A percentile compares a stretch with the other conserved stretches of the same genome.
These are phyloP conservation scores for Ambrosiella cleistominuta DNA, from an alignment of 2,329 filamentous ascomycete genomes.

Conservation along the genomic window DNA sequence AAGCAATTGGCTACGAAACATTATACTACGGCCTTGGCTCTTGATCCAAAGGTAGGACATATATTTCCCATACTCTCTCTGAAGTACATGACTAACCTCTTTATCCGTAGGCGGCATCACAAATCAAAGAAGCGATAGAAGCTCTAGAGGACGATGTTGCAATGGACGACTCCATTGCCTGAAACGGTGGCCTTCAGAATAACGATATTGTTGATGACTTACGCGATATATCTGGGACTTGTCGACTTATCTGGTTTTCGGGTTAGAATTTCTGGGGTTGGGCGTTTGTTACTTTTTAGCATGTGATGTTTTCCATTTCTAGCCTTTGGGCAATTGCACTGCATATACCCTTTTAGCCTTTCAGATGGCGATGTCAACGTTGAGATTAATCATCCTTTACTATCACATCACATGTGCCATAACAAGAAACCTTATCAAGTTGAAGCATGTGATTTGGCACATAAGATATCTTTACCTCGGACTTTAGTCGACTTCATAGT, in stretches of 20 bases:
- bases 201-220: conserved; percentile 3
- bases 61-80: not conserved
- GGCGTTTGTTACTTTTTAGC: not conserved
- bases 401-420: too few relatives aligned
- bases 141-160: conserved; percentile 65
- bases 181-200: not conserved
- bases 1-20: conserved; percentile 73
- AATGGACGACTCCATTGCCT: conserved; percentile 36
- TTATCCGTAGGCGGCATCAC: conserved; percentile 54
- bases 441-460: too few relatives aligned
- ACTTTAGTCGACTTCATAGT: too few relatives aligned
- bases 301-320: not conserved
- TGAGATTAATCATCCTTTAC: too few relatives aligned
- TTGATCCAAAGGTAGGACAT: conserved; percentile 77
- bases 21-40: conserved; percentile 83
- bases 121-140: conserved; percentile 95
- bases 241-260: not conserved
- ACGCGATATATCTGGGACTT: conserved; percentile 1
- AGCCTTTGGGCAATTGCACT: not conserved
- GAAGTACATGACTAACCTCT: not conserved
- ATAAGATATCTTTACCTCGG: too few relatives aligned
- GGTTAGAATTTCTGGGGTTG: not conserved
- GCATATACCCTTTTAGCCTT: conserved; percentile 7
- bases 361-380: not conserved
- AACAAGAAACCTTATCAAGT: too few relatives aligned